Conservation (phyloP, 176 grass and related monocot genomes). For the Oryza longistaminata region DNA sequence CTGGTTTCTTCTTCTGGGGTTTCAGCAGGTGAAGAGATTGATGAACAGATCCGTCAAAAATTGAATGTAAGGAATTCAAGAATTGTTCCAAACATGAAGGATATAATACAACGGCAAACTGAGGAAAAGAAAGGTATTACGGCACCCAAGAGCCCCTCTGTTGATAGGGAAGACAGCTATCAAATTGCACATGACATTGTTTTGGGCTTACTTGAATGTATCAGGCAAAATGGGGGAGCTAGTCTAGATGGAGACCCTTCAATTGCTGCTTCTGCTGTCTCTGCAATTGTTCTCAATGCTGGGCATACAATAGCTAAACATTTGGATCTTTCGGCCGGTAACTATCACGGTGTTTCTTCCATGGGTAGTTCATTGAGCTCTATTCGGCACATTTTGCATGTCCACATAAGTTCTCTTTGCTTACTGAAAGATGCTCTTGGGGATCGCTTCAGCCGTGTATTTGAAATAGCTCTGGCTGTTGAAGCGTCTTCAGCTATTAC, state of each 20-base stretch:
- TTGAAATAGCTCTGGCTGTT: constrained; percentile 84
- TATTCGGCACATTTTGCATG: constrained; percentile 64
- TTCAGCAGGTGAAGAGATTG: constrained; percentile 68
- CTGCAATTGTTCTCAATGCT: constrained; percentile 81
- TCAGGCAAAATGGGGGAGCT: constrained; percentile 69
- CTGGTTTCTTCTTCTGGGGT: constrained; percentile 59
- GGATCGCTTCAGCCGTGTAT: constrained; percentile 67
- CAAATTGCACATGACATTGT: constrained; percentile 92
- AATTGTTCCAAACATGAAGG: constrained; percentile 80
- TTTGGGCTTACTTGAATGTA: constrained; percentile 67
- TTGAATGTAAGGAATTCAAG: constrained; percentile 68
- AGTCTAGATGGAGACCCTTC: constrained; percentile 78
- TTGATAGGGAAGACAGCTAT: constrained; percentile 83
- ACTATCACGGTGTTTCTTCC: constrained; percentile 62
- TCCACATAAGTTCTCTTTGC: constrained; percentile 86
- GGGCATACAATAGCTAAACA: constrained; percentile 75
- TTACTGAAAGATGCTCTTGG: constrained; percentile 95
- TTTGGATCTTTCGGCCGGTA: constrained; percentile 75
- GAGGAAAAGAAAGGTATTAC: constrained; percentile 81
- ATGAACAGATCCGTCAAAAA: constrained; percentile 85
- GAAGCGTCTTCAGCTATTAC: constrained; percentile 82
- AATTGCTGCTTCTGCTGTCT: constrained; percentile 74
- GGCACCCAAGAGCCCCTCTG: constrained; percentile 51
- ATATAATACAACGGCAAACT: constrained; percentile 80
- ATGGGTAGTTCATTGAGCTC: constrained; percentile 57